phyloP scores from a whole-genome alignment of 108 stramenopile genomes.

The Fragilariopsis cylindrus region DNA sequence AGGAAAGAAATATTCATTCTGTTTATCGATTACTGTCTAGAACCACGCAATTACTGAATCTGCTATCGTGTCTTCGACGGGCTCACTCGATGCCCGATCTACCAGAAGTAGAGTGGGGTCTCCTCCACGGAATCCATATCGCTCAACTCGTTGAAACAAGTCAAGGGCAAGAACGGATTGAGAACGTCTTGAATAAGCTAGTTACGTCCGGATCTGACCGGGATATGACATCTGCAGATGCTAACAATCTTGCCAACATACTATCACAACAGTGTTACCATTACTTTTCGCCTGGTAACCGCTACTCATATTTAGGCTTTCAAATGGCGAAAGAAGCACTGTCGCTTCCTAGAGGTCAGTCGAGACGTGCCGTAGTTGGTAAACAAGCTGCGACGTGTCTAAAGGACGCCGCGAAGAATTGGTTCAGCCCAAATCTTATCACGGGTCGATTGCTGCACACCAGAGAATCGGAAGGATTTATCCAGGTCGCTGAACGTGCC shows the following conservation, averaged over 20 bases:
- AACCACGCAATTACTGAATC: constrained; percentile 69
- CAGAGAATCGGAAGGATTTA: constrained; percentile 43
- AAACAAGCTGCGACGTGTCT: constrained; percentile 58
- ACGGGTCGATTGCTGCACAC: constrained; percentile 57
- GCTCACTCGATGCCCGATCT: constrained; percentile 66
- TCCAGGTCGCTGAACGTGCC: constrained; percentile 52
- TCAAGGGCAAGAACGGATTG: constrained; percentile 79
- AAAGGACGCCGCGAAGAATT: constrained; percentile 72
- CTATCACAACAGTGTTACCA: constrained; percentile 81
- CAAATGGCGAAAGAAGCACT: constrained; percentile 66
- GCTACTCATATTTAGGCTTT: constrained; percentile 83
- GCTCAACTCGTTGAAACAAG: constrained; percentile 60
- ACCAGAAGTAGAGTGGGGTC: constrained; percentile 85
- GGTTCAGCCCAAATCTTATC: constrained; percentile 71
- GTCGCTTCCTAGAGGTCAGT: constrained; percentile 31
- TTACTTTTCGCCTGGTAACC: constrained; percentile 82
- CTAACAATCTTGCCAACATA: constrained; percentile 57
- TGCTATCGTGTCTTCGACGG: constrained; percentile 61
- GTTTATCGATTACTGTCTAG: constrained; percentile 77
- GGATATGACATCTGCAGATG: constrained; percentile 41
- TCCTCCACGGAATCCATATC: constrained; percentile 76
- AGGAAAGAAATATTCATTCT: constrained; percentile 85
- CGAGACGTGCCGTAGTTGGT: constrained; percentile 37
- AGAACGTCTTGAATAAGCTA: constrained; percentile 69
- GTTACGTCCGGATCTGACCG: constrained; percentile 47